Conservation (phyloP, 78 protist genomes). For the Dictyostelium firmibasis region DNA sequence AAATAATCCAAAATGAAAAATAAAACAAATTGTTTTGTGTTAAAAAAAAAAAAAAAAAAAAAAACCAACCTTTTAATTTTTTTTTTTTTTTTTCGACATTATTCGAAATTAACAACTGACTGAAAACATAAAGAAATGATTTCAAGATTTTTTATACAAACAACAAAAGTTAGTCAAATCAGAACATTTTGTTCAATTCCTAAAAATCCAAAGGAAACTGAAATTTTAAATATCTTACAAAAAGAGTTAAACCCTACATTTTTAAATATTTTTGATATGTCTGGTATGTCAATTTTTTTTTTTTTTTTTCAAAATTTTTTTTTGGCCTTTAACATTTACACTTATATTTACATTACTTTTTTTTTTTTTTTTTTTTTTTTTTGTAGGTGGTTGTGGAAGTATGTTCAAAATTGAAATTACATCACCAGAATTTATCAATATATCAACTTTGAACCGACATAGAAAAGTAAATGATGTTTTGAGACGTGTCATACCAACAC, state of each 20-base stretch:
- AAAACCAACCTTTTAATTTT: too few species aligned
- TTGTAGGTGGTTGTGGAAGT: constrained; percentile 72
- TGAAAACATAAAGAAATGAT: background rate
- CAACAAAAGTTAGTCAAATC: background rate
- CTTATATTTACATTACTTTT: too few species aligned
- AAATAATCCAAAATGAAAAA: too few species aligned
- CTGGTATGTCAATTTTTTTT: constrained; percentile 23
- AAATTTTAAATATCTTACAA: too few species aligned
- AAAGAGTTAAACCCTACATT: constrained; percentile 44
- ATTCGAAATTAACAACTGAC: too few species aligned
- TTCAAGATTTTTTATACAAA: background rate
- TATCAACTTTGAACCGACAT: constrained; percentile 28
- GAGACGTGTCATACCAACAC: constrained; percentile 48
- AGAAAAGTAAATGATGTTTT: constrained; percentile 41
- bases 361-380: background rate
- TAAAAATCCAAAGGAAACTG: background rate
- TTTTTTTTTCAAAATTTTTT: background rate
- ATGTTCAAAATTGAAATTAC: constrained; percentile 57
- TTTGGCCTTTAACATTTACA: too few species aligned
- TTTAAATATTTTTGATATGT: constrained; percentile 40
- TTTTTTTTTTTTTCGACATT: too few species aligned
- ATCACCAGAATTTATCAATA: constrained; percentile 21
- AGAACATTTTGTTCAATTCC: background rate
- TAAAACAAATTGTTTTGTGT: too few species aligned
- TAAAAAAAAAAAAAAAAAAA: too few species aligned